Evolutionary conservation across 2,329 filamentous ascomycete species (phyloP).

Genomic region (Colletotrichum incanum): DNA sequence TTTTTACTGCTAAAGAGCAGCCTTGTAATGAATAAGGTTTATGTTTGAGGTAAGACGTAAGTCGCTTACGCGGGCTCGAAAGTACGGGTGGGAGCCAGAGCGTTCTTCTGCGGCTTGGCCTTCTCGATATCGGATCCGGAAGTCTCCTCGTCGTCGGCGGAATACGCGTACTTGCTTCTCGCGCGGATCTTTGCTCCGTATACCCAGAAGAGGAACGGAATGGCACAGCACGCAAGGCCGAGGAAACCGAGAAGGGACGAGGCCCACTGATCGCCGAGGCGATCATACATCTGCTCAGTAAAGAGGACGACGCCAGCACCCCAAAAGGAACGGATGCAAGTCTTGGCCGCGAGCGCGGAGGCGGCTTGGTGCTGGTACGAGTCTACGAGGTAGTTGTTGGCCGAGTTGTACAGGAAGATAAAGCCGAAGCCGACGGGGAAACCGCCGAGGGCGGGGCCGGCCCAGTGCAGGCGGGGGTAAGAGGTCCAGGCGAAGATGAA

Average conservation of each 20-base stretch:
- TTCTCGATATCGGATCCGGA: constrained; percentile 57
- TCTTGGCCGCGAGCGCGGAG: constrained; percentile 86
- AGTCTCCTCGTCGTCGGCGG: constrained; percentile 68
- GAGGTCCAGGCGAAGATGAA: constrained; percentile 76
- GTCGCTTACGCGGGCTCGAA: constrained; percentile 32
- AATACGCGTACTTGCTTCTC: constrained; percentile 81
- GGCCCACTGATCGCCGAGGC: constrained; percentile 84
- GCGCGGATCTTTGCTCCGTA: constrained; percentile 81
- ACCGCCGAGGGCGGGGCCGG: constrained; percentile 80
- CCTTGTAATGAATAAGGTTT: neutral
- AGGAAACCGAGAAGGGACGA: constrained; percentile 81
- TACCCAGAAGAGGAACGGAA: constrained; percentile 87
- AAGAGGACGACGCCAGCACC: constrained; percentile 84
- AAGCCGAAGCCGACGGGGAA: constrained; percentile 84
- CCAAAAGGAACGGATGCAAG: constrained; percentile 85
- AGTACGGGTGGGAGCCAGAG: constrained; percentile 18
- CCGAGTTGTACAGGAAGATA: constrained; percentile 87
- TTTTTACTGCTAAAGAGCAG: neutral
- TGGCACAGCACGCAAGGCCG: constrained; percentile 82
- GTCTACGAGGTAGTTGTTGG: constrained; percentile 81
- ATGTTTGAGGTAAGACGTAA: neutral
- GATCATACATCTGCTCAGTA: constrained; percentile 84
- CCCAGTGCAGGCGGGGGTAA: constrained; percentile 77
- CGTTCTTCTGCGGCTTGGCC: constrained; percentile 47
- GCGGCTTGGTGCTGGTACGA: constrained; percentile 81